Percentiles rank a stretch among this genome's conserved stretches.
These are phyloP conservation scores for Sporothrix protearum DNA, from an alignment of 2,329 filamentous ascomycete genomes.

Conservation along the genomic window DNA sequence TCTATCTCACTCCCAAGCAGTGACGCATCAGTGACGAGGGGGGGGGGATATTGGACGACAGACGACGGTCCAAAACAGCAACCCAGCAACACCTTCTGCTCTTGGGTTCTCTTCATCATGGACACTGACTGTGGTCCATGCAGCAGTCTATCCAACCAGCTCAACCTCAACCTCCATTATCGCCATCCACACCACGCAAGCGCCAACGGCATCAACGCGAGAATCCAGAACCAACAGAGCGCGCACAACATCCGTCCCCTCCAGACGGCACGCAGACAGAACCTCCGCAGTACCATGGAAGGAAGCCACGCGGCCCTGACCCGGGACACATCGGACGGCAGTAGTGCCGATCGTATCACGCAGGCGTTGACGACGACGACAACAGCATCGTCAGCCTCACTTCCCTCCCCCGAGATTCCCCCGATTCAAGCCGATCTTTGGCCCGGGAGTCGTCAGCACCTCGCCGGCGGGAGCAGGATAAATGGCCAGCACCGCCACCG, in stretches of 20 bases:
- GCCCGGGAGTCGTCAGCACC: background rate
- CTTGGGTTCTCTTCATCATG: background rate
- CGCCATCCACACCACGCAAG: background rate
- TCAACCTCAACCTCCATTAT: background rate
- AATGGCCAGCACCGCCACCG: constrained; percentile 9
- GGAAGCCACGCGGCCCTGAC: constrained; percentile 18
- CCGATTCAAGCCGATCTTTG: background rate
- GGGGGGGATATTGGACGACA: background rate
- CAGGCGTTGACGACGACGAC: background rate
- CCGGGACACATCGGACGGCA: constrained; percentile 20
- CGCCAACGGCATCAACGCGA: background rate
- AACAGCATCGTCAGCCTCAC: background rate
- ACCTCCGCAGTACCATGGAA: background rate
- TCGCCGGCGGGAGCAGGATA: background rate
- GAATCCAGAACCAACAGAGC: background rate
- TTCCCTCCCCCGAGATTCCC: background rate
- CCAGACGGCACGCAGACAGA: background rate
- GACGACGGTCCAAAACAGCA: no score
- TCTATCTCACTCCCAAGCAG: background rate
- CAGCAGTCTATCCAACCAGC: background rate
- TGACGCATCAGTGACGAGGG: background rate
- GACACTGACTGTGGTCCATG: background rate
- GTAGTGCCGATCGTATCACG: background rate
- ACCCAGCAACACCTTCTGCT: background rate
- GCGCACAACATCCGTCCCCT: background rate